Percentiles rank a stretch among this genome's conserved stretches.
Conservation (phyloP, 768 basidiomycete genomes). For the Sporobolomyces phaffii region DNA sequence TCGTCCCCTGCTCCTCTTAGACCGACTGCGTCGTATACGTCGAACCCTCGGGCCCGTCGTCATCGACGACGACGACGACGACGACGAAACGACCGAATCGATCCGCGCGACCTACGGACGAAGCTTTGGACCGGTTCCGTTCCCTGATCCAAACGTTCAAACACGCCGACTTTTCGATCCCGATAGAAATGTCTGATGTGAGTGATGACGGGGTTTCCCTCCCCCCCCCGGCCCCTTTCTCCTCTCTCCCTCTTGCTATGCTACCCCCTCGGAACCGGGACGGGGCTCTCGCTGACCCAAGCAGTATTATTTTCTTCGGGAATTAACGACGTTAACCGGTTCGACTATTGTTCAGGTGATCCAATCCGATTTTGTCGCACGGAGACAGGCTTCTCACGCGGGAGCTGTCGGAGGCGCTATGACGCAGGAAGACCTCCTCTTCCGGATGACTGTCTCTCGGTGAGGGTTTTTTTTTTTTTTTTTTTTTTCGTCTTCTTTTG, state of each 20-base stretch:
- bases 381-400: conserved; percentile 27
- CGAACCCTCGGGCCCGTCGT: too few relatives aligned
- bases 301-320: too few relatives aligned
- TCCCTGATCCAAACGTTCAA: conserved; percentile 22
- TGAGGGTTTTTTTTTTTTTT: neutral
- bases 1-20: conserved; percentile 5
- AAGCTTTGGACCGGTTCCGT: conserved; percentile 40
- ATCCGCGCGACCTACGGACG: neutral
- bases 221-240: too few relatives aligned
- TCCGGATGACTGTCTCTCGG: conserved; percentile 43
- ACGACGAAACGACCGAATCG: neutral
- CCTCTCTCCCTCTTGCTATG: too few relatives aligned
- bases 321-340: too few relatives aligned
- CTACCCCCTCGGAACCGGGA: neutral
- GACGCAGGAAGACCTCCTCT: conserved; percentile 42
- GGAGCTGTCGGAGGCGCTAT: conserved; percentile 24
- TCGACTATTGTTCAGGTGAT: too few relatives aligned
- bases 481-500: too few relatives aligned
- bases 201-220: neutral
- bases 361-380: conserved; percentile 42
- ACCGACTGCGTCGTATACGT: conserved; percentile 42
- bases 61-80: neutral
- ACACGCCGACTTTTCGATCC: conserved; percentile 27
- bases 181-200: conserved; percentile 39
- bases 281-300: too few relatives aligned